Conservation (phyloP, 805 yeast species). For the Dipodascus geniculatus region DNA sequence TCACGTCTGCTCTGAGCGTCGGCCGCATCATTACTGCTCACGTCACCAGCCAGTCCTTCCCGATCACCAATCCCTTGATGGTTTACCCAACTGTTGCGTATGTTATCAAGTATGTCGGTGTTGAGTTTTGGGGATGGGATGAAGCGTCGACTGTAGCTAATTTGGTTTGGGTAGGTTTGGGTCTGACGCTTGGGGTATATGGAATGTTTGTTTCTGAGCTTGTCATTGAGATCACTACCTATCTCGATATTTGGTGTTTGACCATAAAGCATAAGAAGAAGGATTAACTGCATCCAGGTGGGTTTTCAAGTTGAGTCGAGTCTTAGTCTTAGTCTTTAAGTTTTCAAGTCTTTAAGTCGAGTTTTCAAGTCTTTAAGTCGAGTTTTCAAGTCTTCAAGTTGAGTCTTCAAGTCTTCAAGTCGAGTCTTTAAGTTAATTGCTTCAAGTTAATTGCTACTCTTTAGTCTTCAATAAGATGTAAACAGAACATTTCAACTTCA, state of each 20-base stretch:
- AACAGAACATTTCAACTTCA: too few relatives aligned
- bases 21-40: constrained; percentile 86
- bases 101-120: constrained; percentile 18
- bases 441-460: too few relatives aligned
- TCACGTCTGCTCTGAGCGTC: constrained; percentile 71
- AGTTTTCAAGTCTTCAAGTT: too few relatives aligned
- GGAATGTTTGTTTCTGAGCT: constrained; percentile 65
- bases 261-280: constrained; percentile 45
- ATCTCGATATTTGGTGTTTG: constrained; percentile 72
- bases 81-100: constrained; percentile 33
- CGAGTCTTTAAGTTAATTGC: too few relatives aligned
- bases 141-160: constrained; percentile 34
- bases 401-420: too few relatives aligned
- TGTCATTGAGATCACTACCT: constrained; percentile 66
- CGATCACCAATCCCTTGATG: constrained; percentile 55
- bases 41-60: constrained; percentile 68
- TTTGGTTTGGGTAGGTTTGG: constrained; percentile 60
- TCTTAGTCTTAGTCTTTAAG: too few relatives aligned
- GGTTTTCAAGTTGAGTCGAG: too few relatives aligned
- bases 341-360: too few relatives aligned
- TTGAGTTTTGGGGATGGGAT: constrained; percentile 19
- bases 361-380: too few relatives aligned
- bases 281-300: constrained; percentile 1
- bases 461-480: too few relatives aligned
- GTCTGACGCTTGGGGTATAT: constrained; percentile 60